phyloP scores from a whole-genome alignment of 2,329 filamentous ascomycete species.

The Lachnellula hyalina region DNA sequence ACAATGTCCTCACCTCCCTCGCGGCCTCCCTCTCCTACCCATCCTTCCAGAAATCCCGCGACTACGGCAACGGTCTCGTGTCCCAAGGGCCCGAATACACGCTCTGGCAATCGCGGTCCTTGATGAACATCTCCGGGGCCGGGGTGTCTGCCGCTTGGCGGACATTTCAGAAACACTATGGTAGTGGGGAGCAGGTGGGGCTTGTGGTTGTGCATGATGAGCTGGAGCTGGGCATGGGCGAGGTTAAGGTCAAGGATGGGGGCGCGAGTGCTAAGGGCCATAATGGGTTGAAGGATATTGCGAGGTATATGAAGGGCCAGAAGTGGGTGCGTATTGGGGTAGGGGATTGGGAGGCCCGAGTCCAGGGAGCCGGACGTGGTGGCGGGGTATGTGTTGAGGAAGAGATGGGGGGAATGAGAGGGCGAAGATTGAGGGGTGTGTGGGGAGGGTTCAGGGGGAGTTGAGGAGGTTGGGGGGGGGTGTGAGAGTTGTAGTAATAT shows the following conservation, averaged over 20 bases:
- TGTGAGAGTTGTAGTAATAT: neutral
- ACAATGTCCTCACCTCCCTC: conserved; percentile 65
- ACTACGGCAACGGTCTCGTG: conserved; percentile 45
- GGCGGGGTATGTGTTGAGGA: conserved; percentile 66
- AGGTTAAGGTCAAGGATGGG: conserved; percentile 59
- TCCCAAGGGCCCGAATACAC: conserved; percentile 49
- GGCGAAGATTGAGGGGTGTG: conserved; percentile 25
- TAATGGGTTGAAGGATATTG: conserved; percentile 68
- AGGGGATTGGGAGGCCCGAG: conserved; percentile 79
- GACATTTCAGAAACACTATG: conserved; percentile 42
- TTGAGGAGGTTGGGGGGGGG: conserved; percentile 18
- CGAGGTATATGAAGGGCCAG: conserved; percentile 41
- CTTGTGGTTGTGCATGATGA: conserved; percentile 88
- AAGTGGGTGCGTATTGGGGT: conserved; percentile 61
- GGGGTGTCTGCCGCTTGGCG: conserved; percentile 64
- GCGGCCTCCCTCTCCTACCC: conserved; percentile 33
- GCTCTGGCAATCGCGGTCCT: conserved; percentile 66
- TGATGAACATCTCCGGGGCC: conserved; percentile 82
- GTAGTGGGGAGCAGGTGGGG: conserved; percentile 34
- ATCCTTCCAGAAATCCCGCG: conserved; percentile 41
- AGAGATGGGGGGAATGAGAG: conserved; percentile 27
- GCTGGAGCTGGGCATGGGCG: conserved; percentile 66
- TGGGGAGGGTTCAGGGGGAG: conserved; percentile 23
- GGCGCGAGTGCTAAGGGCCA: conserved; percentile 63
- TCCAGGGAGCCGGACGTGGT: conserved; percentile 64